phyloP scores from a whole-genome alignment of 2,329 filamentous ascomycete genomes.

The Beauveria asiatica region DNA sequence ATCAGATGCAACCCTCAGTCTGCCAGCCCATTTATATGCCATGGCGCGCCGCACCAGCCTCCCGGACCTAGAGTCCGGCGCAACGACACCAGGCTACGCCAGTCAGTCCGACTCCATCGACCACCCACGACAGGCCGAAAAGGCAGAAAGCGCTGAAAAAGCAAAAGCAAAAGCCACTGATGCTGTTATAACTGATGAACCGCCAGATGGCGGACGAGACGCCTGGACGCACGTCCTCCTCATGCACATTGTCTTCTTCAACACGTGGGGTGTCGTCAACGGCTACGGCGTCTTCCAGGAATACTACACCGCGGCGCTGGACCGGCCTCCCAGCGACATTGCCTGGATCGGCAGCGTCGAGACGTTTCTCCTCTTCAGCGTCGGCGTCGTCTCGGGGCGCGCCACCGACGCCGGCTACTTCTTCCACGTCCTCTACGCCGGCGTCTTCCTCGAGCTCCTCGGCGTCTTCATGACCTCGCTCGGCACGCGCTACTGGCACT shows the following conservation, averaged over 20 bases:
- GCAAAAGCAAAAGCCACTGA: neutral
- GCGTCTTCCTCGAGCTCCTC: constrained; percentile 30
- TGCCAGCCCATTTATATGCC: neutral
- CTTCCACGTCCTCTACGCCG: constrained; percentile 27
- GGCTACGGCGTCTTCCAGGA: constrained; percentile 37
- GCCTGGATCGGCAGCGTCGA: constrained; percentile 38
- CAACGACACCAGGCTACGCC: neutral
- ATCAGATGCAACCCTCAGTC: neutral
- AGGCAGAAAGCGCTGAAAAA: neutral
- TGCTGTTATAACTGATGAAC: neutral
- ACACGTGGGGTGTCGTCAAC: constrained; percentile 39
- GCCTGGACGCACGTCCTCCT: constrained; percentile 25
- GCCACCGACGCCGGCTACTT: constrained; percentile 37
- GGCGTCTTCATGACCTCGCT: constrained; percentile 38
- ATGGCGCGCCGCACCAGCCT: neutral
- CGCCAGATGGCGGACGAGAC: constrained; percentile 13
- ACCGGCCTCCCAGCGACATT: constrained; percentile 27
- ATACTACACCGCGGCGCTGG: constrained; percentile 31
- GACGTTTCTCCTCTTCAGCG: constrained; percentile 32
- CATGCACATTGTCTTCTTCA: constrained; percentile 32
- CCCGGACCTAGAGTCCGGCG: constrained; percentile 1
- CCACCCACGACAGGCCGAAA: neutral
- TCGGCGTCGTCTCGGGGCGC: constrained; percentile 33
- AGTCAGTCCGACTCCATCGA: neutral
- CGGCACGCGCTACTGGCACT: constrained; percentile 37